Percentiles rank a stretch among this genome's conserved stretches.
Conservation (phyloP, 208 protist genomes). For the Leishmania major region DNA sequence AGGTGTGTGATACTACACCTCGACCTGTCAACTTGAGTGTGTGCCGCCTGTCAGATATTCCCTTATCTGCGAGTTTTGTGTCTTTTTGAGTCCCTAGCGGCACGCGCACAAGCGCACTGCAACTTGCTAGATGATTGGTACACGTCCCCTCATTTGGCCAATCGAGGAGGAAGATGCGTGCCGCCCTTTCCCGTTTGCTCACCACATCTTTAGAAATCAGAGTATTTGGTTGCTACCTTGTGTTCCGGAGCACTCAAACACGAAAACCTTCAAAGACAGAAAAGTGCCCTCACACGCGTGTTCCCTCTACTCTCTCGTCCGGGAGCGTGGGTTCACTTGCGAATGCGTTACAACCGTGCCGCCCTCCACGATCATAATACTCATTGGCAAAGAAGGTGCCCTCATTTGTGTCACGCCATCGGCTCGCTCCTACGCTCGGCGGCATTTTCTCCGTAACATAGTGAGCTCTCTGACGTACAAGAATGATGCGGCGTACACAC, state of each 20-base stretch:
- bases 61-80: not conserved
- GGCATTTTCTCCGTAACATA: not conserved
- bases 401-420: slow-evolving; percentile 5
- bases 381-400: not conserved
- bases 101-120: not conserved
- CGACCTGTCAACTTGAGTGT: too few relatives aligned
- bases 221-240: slow-evolving; percentile 9
- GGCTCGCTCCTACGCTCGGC: slow-evolving; percentile 14
- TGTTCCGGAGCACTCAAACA: slow-evolving; percentile 1
- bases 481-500: not conserved
- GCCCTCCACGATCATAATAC: not conserved
- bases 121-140: not conserved
- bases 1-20: not conserved
- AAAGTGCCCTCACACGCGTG: not conserved
- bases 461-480: not conserved
- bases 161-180: not conserved
- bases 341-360: not conserved
- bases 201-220: not conserved
- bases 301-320: not conserved
- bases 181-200: not conserved
- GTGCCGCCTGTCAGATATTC: not conserved
- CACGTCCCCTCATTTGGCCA: not conserved
- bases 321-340: not conserved
- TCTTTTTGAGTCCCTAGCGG: not conserved
- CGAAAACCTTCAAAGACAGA: slow-evolving; percentile 3